A percentile compares a stretch with the other conserved stretches of the same genome.
phyloP scores from a whole-genome alignment of 352 stramenopile species.

The Globisporangium yorkense region DNA sequence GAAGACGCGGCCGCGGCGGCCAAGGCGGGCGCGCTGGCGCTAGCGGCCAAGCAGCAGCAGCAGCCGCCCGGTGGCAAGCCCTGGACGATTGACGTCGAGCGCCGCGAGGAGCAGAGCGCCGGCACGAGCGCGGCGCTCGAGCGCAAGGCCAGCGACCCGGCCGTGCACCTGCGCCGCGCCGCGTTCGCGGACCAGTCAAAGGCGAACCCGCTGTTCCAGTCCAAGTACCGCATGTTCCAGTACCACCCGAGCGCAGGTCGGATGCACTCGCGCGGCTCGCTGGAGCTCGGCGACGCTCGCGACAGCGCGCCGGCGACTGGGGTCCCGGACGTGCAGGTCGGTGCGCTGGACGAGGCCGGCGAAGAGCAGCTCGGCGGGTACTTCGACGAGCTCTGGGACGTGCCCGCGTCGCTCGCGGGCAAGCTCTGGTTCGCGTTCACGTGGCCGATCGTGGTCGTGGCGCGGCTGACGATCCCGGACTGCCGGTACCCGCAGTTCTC shows the following conservation, averaged over 20 bases:
- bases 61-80: conserved; percentile 1
- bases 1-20: conserved; percentile 9
- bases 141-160: conserved; percentile 16
- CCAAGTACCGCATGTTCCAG: conserved; percentile 73
- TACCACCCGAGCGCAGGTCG: conserved; percentile 30
- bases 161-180: conserved; percentile 13
- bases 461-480: conserved; percentile 69
- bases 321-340: neutral
- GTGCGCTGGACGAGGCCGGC: conserved; percentile 1
- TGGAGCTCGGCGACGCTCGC: conserved; percentile 1
- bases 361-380: conserved; percentile 39
- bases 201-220: conserved; percentile 51
- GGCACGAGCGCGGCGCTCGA: neutral
- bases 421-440: conserved; percentile 63
- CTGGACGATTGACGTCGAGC: conserved; percentile 34
- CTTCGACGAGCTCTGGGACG: conserved; percentile 51
- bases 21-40: neutral
- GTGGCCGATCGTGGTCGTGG: conserved; percentile 57
- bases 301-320: no score
- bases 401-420: conserved; percentile 28
- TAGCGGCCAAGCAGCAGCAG: neutral
- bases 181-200: conserved; percentile 28
- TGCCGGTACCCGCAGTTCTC: conserved; percentile 58
- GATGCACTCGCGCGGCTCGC: conserved; percentile 8
- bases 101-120: neutral